Percentiles rank a stretch among this genome's conserved stretches.
These are phyloP conservation scores for Cryptococcus sp. DNA, from an alignment of 1,284 basidiomycete genomes.

Conservation along the genomic window DNA sequence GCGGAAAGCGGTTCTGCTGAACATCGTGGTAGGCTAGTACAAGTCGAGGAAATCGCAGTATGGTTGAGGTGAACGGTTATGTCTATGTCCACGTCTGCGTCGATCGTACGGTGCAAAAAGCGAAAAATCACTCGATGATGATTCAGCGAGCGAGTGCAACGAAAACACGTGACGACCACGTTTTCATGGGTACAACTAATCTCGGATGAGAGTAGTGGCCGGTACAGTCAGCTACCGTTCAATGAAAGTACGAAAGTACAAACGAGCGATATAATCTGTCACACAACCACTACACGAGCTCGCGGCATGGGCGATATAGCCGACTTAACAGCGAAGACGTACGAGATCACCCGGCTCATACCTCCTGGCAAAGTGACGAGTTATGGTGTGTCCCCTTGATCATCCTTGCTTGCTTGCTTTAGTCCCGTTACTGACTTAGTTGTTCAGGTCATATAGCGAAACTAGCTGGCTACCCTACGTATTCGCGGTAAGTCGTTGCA, in stretches of 20 bases:
- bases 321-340: constrained; percentile 46
- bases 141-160: no score
- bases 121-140: background rate
- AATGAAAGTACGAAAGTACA: no score
- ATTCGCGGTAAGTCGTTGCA: constrained; percentile 57
- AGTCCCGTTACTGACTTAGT: background rate
- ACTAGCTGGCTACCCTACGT: constrained; percentile 75
- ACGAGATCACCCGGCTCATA: constrained; percentile 46
- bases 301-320: constrained; percentile 39
- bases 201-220: no score
- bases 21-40: background rate
- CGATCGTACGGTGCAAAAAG: background rate
- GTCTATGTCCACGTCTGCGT: no score
- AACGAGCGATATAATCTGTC: no score
- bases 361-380: constrained; percentile 45
- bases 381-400: constrained; percentile 36
- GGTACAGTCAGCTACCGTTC: no score
- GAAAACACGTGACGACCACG: no score
- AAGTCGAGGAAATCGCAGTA: no score
- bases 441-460: constrained; percentile 72
- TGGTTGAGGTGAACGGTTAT: no score
- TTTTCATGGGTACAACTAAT: no score
- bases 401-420: no score
- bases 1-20: background rate
- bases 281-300: no score